These are phyloP conservation scores for Solanum megistacrolobum DNA, from an alignment of 257 asterid genomes.

Conservation along the genomic window DNA sequence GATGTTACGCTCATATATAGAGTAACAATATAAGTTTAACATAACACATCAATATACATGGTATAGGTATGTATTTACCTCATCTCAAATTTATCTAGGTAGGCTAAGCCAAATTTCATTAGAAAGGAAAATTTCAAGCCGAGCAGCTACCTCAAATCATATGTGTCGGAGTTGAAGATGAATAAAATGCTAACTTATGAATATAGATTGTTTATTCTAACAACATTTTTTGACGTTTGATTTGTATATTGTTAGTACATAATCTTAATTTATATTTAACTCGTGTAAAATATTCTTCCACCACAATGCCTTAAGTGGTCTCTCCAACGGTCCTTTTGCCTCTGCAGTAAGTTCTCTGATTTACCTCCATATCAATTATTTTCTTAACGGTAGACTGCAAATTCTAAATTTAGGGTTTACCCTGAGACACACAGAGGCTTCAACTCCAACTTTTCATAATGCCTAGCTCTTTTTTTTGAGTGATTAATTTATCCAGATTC, in stretches of 20 bases:
- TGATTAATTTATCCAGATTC: no score
- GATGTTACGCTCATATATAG: rapidly evolving
- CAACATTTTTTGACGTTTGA: not conserved
- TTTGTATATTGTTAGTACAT: not conserved
- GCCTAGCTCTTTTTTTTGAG: not conserved
- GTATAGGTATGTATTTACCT: not conserved
- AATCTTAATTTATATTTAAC: not conserved
- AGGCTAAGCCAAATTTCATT: not conserved
- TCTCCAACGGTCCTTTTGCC: not conserved
- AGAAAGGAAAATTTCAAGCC: rapidly evolving
- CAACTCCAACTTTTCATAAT: not conserved
- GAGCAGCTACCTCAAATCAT: not conserved
- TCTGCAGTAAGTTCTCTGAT: no score
- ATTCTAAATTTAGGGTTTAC: no score
- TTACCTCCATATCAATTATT: not conserved
- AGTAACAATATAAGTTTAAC: no score
- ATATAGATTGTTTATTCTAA: not conserved
- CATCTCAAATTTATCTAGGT: not conserved
- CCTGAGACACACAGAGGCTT: not conserved
- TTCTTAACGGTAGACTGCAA: no score
- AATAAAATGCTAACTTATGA: no score
- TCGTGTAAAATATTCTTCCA: not conserved
- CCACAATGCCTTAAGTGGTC: not conserved
- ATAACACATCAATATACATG: no score
- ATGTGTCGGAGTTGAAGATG: not conserved